Conservation (phyloP, 2,329 filamentous ascomycete species). For the Cladophialophora chaetospira region DNA sequence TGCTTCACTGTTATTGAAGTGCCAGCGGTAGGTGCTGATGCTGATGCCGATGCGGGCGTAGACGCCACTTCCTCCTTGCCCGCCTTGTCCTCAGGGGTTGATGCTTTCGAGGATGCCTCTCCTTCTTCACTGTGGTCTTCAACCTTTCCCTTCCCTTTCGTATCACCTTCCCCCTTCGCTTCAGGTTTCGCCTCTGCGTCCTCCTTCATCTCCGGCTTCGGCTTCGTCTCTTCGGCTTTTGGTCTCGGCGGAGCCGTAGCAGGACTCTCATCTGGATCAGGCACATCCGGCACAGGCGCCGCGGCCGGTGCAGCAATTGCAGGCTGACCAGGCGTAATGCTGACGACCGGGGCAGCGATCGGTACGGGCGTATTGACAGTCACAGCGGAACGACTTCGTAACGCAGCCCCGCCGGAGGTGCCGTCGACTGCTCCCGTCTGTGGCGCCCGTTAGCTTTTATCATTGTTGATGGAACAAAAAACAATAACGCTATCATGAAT, state of each 20-base stretch:
- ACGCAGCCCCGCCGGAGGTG: constrained; percentile 25
- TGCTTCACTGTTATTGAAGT: neutral
- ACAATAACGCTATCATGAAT: too few species aligned
- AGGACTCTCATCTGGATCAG: constrained; percentile 31
- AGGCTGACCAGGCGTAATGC: constrained; percentile 12
- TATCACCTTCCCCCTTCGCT: neutral
- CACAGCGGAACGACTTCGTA: constrained; percentile 24
- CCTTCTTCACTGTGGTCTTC: constrained; percentile 2
- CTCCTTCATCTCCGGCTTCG: neutral
- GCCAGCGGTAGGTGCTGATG: too few species aligned
- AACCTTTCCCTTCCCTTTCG: constrained; percentile 7
- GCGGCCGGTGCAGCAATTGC: constrained; percentile 18
- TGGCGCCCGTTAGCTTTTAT: constrained; percentile 35
- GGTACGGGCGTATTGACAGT: constrained; percentile 3
- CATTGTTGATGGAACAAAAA: too few species aligned
- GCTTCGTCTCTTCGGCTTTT: constrained; percentile 18
- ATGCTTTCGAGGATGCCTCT: neutral
- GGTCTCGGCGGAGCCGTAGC: constrained; percentile 27
- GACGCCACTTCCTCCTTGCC: neutral
- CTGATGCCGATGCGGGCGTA: neutral
- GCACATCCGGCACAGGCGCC: constrained; percentile 9
- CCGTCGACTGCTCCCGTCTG: constrained; percentile 24
- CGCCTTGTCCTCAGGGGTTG: neutral
- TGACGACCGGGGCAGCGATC: constrained; percentile 2
- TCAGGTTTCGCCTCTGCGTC: neutral